These are phyloP conservation scores for Kregervanrija delftensis DNA, from an alignment of 805 yeast species.

Conservation along the genomic window DNA sequence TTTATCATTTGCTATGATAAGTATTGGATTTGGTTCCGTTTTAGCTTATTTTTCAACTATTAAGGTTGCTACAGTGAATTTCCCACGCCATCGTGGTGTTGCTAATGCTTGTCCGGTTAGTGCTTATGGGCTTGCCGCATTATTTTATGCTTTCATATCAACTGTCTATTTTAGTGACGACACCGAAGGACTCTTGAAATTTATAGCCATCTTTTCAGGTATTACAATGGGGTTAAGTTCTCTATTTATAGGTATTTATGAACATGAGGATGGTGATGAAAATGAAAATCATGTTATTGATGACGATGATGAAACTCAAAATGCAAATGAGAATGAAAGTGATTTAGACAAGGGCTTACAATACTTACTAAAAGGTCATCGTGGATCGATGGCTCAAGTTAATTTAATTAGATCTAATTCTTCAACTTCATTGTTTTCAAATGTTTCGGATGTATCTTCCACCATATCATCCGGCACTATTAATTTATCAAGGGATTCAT, in stretches of 20 bases:
- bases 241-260: slow-evolving; percentile 34
- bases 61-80: slow-evolving; percentile 54
- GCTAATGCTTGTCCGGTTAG: slow-evolving; percentile 67
- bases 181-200: slow-evolving; percentile 47
- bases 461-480: slow-evolving; percentile 12
- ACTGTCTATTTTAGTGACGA: slow-evolving; percentile 45
- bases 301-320: slow-evolving; percentile 3
- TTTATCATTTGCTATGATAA: slow-evolving; percentile 42
- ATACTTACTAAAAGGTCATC: slow-evolving; percentile 26
- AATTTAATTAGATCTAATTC: slow-evolving; percentile 21
- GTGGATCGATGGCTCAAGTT: slow-evolving; percentile 31
- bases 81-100: slow-evolving; percentile 63
- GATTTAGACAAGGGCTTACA: slow-evolving; percentile 18
- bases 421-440: slow-evolving; percentile 24
- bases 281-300: slow-evolving; percentile 4
- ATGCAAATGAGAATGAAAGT: slow-evolving; percentile 3
- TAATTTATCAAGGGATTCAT: slow-evolving; percentile 11
- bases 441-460: slow-evolving; percentile 21
- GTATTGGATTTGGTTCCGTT: slow-evolving; percentile 62
- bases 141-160: slow-evolving; percentile 52
- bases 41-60: slow-evolving; percentile 53
- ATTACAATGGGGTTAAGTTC: slow-evolving; percentile 35
- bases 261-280: slow-evolving; percentile 18
- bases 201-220: slow-evolving; percentile 51
- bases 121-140: slow-evolving; percentile 65